Conservation (phyloP, 768 basidiomycete genomes). For the Lanmaoa pseudosensibilis region DNA sequence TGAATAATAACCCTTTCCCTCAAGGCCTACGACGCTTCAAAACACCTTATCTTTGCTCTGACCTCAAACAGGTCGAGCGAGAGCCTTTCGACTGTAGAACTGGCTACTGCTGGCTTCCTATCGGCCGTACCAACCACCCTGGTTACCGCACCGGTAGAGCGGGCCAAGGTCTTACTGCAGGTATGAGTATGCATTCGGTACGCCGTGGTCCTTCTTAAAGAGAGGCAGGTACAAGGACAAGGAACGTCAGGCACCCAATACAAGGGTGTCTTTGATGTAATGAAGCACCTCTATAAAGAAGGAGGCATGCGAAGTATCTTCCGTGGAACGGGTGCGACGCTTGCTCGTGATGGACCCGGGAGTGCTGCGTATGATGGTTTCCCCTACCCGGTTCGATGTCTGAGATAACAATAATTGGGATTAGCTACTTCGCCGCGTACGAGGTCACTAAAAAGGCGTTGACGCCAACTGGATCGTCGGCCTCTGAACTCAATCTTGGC, state of each 20-base stretch:
- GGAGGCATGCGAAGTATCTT: conserved; percentile 91
- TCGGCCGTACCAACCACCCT: conserved; percentile 91
- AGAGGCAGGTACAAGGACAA: conserved; percentile 82
- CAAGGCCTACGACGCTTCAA: conserved; percentile 92
- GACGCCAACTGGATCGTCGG: conserved; percentile 77
- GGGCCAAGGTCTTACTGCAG: conserved; percentile 95
- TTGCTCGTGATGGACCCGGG: conserved; percentile 94
- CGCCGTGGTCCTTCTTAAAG: conserved; percentile 5
- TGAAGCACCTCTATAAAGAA: conserved; percentile 88
- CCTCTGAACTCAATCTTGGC: conserved; percentile 78
- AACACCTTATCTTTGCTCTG: conserved; percentile 71
- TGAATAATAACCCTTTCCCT: conserved; percentile 9
- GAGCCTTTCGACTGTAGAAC: conserved; percentile 68
- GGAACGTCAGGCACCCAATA: conserved; percentile 71
- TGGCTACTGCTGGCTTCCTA: conserved; percentile 91
- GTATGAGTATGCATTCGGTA: conserved; percentile 37
- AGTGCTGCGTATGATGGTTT: conserved; percentile 78
- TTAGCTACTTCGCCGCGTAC: conserved; percentile 95
- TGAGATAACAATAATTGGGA: conserved; percentile 5
- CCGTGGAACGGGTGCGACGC: conserved; percentile 89
- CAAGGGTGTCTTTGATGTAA: conserved; percentile 89
- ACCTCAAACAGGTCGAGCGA: conserved; percentile 78
- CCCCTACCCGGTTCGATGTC: neutral
- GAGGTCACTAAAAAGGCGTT: conserved; percentile 89
- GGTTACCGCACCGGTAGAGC: conserved; percentile 93